phyloP scores from a whole-genome alignment of 805 yeast species.

The Tetrapisispora taiwanensis region DNA sequence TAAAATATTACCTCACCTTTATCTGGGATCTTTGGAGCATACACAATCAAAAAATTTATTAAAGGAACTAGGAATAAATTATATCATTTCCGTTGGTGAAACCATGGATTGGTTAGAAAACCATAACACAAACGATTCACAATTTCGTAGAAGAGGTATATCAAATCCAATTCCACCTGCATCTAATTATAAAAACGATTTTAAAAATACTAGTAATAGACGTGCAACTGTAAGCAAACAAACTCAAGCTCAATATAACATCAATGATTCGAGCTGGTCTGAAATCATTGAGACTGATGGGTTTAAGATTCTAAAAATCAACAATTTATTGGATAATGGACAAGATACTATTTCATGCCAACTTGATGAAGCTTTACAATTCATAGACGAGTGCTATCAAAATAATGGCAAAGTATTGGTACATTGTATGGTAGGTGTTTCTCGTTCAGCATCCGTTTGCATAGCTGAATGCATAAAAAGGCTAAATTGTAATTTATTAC shows the following conservation, averaged over 20 bases:
- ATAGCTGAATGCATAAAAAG: conserved; percentile 91
- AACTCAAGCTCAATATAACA: background rate
- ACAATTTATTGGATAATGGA: conserved; percentile 83
- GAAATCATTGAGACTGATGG: conserved; percentile 20
- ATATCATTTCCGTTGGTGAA: conserved; percentile 84
- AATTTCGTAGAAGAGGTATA: conserved; percentile 11
- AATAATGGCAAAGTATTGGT: conserved; percentile 50
- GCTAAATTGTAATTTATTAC: conserved; percentile 51
- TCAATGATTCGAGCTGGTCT: conserved; percentile 3
- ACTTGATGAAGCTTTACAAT: conserved; percentile 53
- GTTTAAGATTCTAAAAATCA: conserved; percentile 40
- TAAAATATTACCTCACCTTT: conserved; percentile 68
- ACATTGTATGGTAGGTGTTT: conserved; percentile 93
- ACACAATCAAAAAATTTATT: conserved; percentile 64
- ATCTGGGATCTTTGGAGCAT: conserved; percentile 74
- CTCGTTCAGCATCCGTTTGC: conserved; percentile 89
- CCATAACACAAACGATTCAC: background rate
- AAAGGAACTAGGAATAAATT: conserved; percentile 52
- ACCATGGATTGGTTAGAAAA: conserved; percentile 44
- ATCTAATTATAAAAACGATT: too few species aligned
- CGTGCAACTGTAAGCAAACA: conserved; percentile 4
- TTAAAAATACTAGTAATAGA: background rate
- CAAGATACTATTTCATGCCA: conserved; percentile 61
- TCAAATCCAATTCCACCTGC: conserved; percentile 8
- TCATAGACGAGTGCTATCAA: conserved; percentile 46